These are phyloP conservation scores for Trichosanthes cucumerina DNA, from an alignment of 306 rosid genomes.

Conservation along the genomic window DNA sequence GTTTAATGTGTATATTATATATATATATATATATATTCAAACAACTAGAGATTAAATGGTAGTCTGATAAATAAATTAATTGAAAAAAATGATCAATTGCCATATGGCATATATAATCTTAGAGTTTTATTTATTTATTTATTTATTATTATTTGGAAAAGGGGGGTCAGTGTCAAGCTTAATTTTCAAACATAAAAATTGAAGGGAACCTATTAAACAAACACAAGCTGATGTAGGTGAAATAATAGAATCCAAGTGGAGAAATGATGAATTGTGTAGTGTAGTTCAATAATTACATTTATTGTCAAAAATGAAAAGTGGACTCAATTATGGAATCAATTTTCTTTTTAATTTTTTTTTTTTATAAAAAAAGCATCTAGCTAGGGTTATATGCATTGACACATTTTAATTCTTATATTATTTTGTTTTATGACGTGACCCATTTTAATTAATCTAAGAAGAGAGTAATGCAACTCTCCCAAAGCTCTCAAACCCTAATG, in stretches of 20 bases:
- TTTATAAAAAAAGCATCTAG: background rate
- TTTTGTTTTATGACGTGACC: background rate
- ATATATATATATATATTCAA: no score
- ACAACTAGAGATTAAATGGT: no score
- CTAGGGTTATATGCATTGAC: background rate
- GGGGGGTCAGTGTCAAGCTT: background rate
- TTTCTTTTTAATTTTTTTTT: background rate
- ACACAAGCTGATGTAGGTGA: constrained; percentile 1
- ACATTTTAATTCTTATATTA: background rate
- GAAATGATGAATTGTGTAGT: background rate
- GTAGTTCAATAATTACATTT: constrained; percentile 1
- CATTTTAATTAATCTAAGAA: background rate
- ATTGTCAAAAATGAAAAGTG: background rate
- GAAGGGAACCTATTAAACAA: background rate
- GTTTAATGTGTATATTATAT: no score
- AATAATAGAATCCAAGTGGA: constrained; percentile 5
- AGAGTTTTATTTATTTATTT: background rate
- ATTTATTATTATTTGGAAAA: background rate
- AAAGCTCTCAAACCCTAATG: background rate
- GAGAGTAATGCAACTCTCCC: background rate
- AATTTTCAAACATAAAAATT: background rate
- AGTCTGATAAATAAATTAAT: no score
- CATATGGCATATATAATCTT: no score
- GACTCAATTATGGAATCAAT: background rate
- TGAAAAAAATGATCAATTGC: no score